Percentiles rank a stretch among this genome's conserved stretches.
Evolutionary conservation across 2,329 filamentous ascomycete species (phyloP).

Genomic region (Colletotrichum australisinense): DNA sequence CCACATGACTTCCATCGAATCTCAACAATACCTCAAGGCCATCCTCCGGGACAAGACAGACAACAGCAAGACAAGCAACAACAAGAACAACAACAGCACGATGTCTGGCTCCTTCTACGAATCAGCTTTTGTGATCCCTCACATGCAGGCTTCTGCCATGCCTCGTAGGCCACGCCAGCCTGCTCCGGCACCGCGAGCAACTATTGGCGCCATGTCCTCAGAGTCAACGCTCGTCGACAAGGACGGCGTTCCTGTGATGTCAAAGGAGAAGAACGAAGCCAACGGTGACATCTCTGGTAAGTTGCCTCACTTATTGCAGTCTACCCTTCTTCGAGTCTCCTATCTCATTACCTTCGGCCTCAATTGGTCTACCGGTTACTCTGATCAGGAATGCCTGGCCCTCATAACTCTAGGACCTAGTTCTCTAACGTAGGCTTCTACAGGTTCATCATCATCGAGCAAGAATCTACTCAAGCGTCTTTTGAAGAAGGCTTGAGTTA

Average conservation of each 20-base stretch:
- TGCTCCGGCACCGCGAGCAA: neutral
- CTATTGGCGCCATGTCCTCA: slow-evolving; percentile 24
- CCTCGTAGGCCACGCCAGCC: slow-evolving; percentile 24
- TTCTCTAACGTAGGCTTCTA: neutral
- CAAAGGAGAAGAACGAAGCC: slow-evolving; percentile 29
- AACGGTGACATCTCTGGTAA: slow-evolving; percentile 4
- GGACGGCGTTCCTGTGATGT: slow-evolving; percentile 16
- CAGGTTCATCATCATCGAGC: slow-evolving; percentile 16
- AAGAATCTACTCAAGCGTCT: slow-evolving; percentile 31
- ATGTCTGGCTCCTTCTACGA: slow-evolving; percentile 33
- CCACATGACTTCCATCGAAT: slow-evolving; percentile 29
- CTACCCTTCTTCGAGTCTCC: no score
- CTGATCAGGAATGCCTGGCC: neutral
- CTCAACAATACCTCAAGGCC: slow-evolving; percentile 24
- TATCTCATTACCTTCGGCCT: neutral
- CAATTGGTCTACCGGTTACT: neutral
- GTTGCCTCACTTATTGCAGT: neutral
- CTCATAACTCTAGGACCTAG: neutral
- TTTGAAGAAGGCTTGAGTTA: slow-evolving; percentile 21
- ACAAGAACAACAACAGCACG: neutral
- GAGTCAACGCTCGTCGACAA: slow-evolving; percentile 32
- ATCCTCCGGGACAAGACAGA: slow-evolving; percentile 18
- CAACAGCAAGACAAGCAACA: neutral
- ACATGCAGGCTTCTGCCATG: slow-evolving; percentile 30
- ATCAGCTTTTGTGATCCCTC: slow-evolving; percentile 26